phyloP scores from a whole-genome alignment of 768 basidiomycete species.

The Punctularia strigosozonata region DNA sequence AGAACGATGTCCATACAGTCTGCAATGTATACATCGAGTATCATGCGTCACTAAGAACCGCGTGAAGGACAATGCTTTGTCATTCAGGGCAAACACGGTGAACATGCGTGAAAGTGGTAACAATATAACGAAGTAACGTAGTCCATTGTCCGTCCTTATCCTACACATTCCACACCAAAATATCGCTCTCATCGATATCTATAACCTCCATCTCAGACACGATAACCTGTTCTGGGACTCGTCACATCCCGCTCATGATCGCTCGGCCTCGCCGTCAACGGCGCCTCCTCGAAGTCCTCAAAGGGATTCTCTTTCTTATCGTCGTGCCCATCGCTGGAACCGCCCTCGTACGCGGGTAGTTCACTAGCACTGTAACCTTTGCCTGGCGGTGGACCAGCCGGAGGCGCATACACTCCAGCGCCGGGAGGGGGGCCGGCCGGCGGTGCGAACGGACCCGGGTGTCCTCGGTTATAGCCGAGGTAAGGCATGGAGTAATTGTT shows the following conservation, averaged over 20 bases:
- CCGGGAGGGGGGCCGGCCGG: slow-evolving; percentile 11
- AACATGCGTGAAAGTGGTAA: too few species aligned
- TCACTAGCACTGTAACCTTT: slow-evolving; percentile 23
- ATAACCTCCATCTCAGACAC: too few species aligned
- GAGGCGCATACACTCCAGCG: slow-evolving; percentile 28
- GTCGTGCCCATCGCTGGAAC: slow-evolving; percentile 14
- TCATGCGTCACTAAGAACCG: too few species aligned
- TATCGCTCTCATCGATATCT: too few species aligned
- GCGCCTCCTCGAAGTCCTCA: slow-evolving; percentile 31
- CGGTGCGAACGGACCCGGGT: slow-evolving; percentile 17
- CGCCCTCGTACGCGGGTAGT: slow-evolving; percentile 37
- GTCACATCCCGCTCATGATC: slow-evolving; percentile 34
- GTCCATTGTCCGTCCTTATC: too few species aligned
- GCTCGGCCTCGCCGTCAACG: slow-evolving; percentile 6
- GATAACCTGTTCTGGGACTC: too few species aligned
- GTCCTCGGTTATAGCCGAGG: slow-evolving; percentile 18
- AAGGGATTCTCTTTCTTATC: slow-evolving; percentile 42
- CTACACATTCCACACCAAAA: too few species aligned
- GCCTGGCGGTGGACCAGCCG: slow-evolving; percentile 35
- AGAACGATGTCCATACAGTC: too few species aligned
- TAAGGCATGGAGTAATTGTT: slow-evolving; percentile 32
- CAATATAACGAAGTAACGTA: too few species aligned
- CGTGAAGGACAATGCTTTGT: too few species aligned
- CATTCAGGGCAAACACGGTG: too few species aligned
- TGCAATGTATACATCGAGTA: too few species aligned